Evolutionary conservation across 2,329 filamentous ascomycete species (phyloP).

Genomic region (Leptographium procerum): DNA sequence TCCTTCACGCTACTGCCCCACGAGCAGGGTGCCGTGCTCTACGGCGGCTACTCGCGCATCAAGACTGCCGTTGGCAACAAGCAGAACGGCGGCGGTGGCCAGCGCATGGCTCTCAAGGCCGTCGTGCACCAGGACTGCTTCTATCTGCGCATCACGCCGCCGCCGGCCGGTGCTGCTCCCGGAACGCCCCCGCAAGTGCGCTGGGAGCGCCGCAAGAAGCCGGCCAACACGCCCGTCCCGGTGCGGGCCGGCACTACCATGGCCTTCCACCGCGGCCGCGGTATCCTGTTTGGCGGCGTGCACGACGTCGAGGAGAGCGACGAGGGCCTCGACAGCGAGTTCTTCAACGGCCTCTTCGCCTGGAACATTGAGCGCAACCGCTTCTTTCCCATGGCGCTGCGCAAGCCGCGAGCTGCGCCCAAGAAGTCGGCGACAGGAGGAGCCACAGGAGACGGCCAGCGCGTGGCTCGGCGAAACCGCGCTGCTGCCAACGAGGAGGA

Average conservation of each 20-base stretch:
- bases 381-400: constrained; percentile 74
- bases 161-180: constrained; percentile 52
- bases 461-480: constrained; percentile 52
- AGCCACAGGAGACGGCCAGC: constrained; percentile 30
- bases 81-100: constrained; percentile 32
- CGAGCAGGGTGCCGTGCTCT: constrained; percentile 79
- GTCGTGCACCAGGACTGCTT: constrained; percentile 93
- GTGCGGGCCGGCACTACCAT: constrained; percentile 82
- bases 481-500: constrained; percentile 89
- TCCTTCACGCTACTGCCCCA: constrained; percentile 89
- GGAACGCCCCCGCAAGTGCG: constrained; percentile 60
- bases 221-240: constrained; percentile 78
- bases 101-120: constrained; percentile 68
- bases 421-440: constrained; percentile 39
- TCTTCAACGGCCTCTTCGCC: constrained; percentile 83
- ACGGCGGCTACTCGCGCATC: constrained; percentile 86
- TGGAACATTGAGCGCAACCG: constrained; percentile 95
- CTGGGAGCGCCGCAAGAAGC: constrained; percentile 90
- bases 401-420: constrained; percentile 58
- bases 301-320: constrained; percentile 86
- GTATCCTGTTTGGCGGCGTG: constrained; percentile 88
- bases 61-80: constrained; percentile 57
- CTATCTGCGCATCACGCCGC: constrained; percentile 72
- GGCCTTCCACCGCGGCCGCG: constrained; percentile 85
- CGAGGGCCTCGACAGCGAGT: constrained; percentile 93